phyloP scores from a whole-genome alignment of 129 eudicot genomes.

The Chrysanthemum lavandulifolium region DNA sequence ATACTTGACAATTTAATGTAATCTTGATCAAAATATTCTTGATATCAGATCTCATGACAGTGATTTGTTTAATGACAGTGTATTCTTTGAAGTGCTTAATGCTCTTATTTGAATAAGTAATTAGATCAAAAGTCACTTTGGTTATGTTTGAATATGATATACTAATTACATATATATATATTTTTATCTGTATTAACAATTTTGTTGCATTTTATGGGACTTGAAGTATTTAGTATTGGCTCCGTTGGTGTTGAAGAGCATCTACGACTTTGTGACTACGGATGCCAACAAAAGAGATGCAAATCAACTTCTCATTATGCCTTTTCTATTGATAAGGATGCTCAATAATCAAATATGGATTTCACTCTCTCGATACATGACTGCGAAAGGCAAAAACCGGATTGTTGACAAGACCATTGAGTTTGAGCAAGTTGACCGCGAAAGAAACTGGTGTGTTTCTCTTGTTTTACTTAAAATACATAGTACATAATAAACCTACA shows the following conservation, averaged over 20 bases:
- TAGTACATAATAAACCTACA: not conserved
- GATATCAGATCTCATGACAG: not conserved
- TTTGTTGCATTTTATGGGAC: not conserved
- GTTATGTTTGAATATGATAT: not conserved
- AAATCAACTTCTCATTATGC: slow-evolving; percentile 30
- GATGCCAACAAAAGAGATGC: slow-evolving; percentile 40
- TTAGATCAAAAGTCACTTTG: not conserved
- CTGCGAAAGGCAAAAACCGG: slow-evolving; percentile 67
- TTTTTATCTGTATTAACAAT: slow-evolving; percentile 5
- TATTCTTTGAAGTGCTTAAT: not conserved
- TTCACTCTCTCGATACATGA: slow-evolving; percentile 62
- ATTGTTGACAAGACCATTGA: slow-evolving; percentile 70
- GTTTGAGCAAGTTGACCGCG: slow-evolving; percentile 81
- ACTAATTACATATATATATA: not conserved
- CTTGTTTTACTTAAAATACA: not conserved
- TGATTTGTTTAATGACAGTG: not conserved
- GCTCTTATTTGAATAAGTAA: not conserved
- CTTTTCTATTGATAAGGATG: slow-evolving; percentile 48
- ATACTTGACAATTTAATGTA: not conserved
- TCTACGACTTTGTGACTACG: slow-evolving; percentile 30
- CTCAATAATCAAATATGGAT: slow-evolving; percentile 79
- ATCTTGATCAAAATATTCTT: not conserved
- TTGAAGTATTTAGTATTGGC: slow-evolving; percentile 54
- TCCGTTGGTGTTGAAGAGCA: slow-evolving; percentile 58
- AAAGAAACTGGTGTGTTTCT: slow-evolving; percentile 53